Evolutionary conservation across 83 land plant species (phyloP).

Genomic region (Picea engelmannii): DNA sequence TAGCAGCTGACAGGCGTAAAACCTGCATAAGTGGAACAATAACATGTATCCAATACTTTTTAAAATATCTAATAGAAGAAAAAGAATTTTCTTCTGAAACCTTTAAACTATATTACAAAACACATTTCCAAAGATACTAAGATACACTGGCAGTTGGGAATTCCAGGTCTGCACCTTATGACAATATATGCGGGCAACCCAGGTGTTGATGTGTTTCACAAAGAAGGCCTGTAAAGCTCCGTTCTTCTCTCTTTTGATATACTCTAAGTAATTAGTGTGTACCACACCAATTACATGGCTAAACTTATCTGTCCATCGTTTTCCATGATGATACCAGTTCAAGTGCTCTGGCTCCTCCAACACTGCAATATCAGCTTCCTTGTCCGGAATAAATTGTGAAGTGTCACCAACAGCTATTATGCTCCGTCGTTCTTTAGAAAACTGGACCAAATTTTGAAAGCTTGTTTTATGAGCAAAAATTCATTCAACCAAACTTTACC

Average conservation of each 20-base stretch:
- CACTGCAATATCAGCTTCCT: conserved; percentile 94
- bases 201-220: conserved; percentile 94
- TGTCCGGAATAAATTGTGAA: conserved; percentile 82
- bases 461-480: not conserved
- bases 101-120: not conserved
- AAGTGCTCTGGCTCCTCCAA: conserved; percentile 98
- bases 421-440: conserved; percentile 85
- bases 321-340: conserved; percentile 99
- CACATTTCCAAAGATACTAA: not conserved
- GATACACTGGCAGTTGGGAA: not conserved
- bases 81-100: not conserved
- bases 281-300: conserved; percentile 95
- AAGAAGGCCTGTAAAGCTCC: conserved; percentile 91
- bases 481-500: not conserved
- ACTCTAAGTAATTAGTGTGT: conserved; percentile 97
- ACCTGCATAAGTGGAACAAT: conserved; percentile 47
- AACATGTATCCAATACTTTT: not conserved
- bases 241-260: conserved; percentile 93
- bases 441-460: conserved; percentile 48
- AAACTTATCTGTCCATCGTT: conserved; percentile 96
- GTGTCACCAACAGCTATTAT: conserved; percentile 96
- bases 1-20: conserved; percentile 92
- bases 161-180: conserved; percentile 60
- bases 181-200: conserved; percentile 81
- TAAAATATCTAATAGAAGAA: not conserved